phyloP scores from a whole-genome alignment of 2,329 filamentous ascomycete genomes.

The Dactylellina cionopaga region DNA sequence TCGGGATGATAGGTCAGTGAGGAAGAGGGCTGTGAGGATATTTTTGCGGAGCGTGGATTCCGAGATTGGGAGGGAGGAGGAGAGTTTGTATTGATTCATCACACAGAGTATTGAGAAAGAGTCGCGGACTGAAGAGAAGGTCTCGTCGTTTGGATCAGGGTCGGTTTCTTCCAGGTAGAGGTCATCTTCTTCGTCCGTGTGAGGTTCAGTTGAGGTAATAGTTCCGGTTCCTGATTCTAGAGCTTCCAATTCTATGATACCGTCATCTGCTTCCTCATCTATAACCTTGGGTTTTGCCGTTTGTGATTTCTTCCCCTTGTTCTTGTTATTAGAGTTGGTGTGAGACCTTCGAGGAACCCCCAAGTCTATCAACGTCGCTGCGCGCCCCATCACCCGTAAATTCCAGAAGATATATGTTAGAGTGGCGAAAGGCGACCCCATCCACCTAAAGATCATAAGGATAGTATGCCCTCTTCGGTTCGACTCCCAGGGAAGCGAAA shows the following conservation, averaged over 20 bases:
- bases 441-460: slow-evolving; percentile 56
- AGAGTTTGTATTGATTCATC: slow-evolving; percentile 63
- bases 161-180: background rate
- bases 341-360: slow-evolving; percentile 41
- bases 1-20: slow-evolving; percentile 24
- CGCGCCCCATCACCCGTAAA: slow-evolving; percentile 58
- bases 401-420: slow-evolving; percentile 59
- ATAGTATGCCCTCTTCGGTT: slow-evolving; percentile 54
- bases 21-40: slow-evolving; percentile 54
- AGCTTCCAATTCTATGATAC: slow-evolving; percentile 13
- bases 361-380: slow-evolving; percentile 58
- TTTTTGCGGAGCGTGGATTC: slow-evolving; percentile 49
- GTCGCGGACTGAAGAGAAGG: slow-evolving; percentile 57
- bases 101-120: slow-evolving; percentile 63
- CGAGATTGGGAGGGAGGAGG: slow-evolving; percentile 28
- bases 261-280: slow-evolving; percentile 10
- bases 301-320: slow-evolving; percentile 1
- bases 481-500: slow-evolving; percentile 57
- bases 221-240: background rate
- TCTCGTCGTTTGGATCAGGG: slow-evolving; percentile 25
- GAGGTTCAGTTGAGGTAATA: background rate
- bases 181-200: background rate
- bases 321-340: background rate
- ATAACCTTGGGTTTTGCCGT: background rate
- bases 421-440: slow-evolving; percentile 57